Evolutionary conservation across 2,329 filamentous ascomycete genomes (phyloP), one percentile per base, ranked within the genome.

Genomic region (Volutella citrinella): DNA sequence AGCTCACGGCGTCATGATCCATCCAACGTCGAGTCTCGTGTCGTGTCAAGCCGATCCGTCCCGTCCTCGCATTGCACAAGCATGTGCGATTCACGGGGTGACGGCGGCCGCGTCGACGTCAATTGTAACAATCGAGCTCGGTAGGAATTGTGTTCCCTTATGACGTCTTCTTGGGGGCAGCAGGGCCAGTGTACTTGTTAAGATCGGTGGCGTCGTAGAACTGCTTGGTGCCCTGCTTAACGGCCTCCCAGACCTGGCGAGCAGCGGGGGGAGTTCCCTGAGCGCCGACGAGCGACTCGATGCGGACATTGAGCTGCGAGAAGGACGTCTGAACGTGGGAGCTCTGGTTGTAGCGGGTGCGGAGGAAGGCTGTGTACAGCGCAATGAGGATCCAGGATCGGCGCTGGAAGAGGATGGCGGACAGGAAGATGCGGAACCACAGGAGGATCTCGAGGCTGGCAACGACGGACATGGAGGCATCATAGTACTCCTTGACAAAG

Each of bases 401-500:
- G 63, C 84, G 87, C 68, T 83, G 81, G 78, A 97, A 97, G 51
- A 94, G 72, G 45, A 97, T 67, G 43, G 88, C 87, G 19, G 87
- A 84, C 34, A 89, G 66, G 30, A 94, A 58, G 35, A 98, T 70
- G 56, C 93, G 88, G 64, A 85, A 70, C 82, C 90, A 94, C 40
- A 97, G 80, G 24, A 78, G 67, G 49, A 97, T 87, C 70, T 98
- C 93, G 39, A 98, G 85, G 28, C 74, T 71, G 22, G 91, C 85
- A 19, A 98, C 93, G 42, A 97, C 72, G 38, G 85, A 87, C 93
- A 98, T 98, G 65, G 88, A 95, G 42, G 79, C 70, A 62, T 98
- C 93, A 61, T 98, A 98, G 78, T 97, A 96, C 61, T 89, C 80
- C 80, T 97, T 97, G 63, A 98, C 89, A 56, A 98, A 98, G 55